phyloP scores from a whole-genome alignment of 2,329 filamentous ascomycete species.

The Mariannaea sp. region DNA sequence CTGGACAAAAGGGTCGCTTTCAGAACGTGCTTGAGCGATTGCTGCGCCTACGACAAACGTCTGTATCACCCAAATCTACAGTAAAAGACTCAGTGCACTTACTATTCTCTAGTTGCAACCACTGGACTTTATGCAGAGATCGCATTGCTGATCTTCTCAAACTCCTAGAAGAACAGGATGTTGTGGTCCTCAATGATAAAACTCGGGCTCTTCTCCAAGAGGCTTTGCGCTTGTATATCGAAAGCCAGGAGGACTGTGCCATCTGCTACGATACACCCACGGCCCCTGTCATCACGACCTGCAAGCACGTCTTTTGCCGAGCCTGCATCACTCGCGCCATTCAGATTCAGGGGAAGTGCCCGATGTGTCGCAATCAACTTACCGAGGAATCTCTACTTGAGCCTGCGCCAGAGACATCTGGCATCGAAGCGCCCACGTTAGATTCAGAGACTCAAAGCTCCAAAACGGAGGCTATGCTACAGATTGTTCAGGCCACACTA shows the following conservation, averaged over 20 bases:
- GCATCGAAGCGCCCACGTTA: constrained; percentile 51
- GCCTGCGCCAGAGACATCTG: constrained; percentile 61
- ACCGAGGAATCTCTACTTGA: constrained; percentile 65
- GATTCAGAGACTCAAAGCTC: constrained; percentile 72
- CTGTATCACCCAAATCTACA: constrained; percentile 23
- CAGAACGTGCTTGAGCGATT: constrained; percentile 79
- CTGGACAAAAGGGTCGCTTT: constrained; percentile 61
- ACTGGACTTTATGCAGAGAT: constrained; percentile 81
- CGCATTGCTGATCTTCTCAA: constrained; percentile 74
- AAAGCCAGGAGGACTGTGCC: constrained; percentile 81
- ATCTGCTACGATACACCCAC: constrained; percentile 77
- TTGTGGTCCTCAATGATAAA: constrained; percentile 72
- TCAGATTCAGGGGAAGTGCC: constrained; percentile 77
- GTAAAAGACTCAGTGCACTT: neutral
- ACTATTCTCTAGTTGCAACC: constrained; percentile 66
- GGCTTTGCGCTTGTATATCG: constrained; percentile 75
- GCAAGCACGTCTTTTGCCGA: constrained; percentile 79
- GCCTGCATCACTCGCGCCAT: constrained; percentile 77
- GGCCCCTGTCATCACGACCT: constrained; percentile 80
- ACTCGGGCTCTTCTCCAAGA: constrained; percentile 75
- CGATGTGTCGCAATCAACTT: constrained; percentile 78
- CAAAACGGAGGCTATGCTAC: constrained; percentile 80
- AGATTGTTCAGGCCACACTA: constrained; percentile 73
- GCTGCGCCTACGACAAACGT: constrained; percentile 78
- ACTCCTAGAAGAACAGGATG: constrained; percentile 68